Base-by-base conservation (phyloP, 306 rosid genomes). In the Rosa chinensis region DNA sequence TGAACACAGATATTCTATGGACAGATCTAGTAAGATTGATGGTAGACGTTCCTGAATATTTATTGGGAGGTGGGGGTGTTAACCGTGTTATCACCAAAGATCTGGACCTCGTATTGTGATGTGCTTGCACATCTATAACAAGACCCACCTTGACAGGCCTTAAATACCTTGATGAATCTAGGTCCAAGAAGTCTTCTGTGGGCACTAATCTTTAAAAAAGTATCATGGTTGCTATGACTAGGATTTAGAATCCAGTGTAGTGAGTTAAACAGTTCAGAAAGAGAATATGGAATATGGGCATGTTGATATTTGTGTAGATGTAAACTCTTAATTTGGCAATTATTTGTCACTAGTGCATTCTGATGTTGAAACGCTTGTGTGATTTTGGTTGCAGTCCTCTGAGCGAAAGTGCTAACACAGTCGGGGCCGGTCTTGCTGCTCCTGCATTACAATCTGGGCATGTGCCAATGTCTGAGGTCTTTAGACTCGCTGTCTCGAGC, bases 381-480 rank as follows among this genome's bases (percentile, higher is more conserved):
- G 73, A 18, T 77, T 72, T 45, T 87, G 76, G 67, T 72, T 87
- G 83, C 93, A 93, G 97, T 44, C 94, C 97, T 44, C 77, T 93
- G 78, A 95, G 97, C 1, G 94, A 95, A 86, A 95, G 94, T 45
- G 97, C 97, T 4, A 89, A 48, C 62, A 20, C 94, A 12, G 96
- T 90, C 10, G 92, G 96, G 7, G 89, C 97, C 1, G 97, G 97
- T 68, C 18, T 76, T 47, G 90, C 91, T 75, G 90, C 87, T 83
- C 91, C 97, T 56, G 98, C 98, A 14, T 44, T 79, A 20, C 91
- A 88, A 77, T 87, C 86, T 58, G 99, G 99, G 61, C 86, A 84
- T 43, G 61, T 86, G 75, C 90, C 97, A 48, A 88, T 94, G 90
- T 73, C 87, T 23, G 98, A 95, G 78, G 89, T 91, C 80, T 89